A percentile compares a stretch with the other conserved stretches of the same genome.
Conservation (phyloP, 129 eudicot genomes). For the Tagetes erecta region DNA sequence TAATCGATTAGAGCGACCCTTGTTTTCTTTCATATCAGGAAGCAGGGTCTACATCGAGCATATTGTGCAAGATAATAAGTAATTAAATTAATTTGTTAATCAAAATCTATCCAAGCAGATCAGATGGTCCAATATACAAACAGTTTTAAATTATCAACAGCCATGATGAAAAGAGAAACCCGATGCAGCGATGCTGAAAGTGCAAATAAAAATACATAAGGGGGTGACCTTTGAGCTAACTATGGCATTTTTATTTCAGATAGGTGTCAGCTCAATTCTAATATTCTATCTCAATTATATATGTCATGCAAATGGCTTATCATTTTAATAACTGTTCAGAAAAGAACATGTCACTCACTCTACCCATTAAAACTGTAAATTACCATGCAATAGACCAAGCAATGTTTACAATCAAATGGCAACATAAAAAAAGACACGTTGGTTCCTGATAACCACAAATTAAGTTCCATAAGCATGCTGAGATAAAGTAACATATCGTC, state of each 20-base stretch:
- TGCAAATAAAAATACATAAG: background rate
- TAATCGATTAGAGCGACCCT: conserved; percentile 29
- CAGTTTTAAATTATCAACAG: background rate
- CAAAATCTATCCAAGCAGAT: background rate
- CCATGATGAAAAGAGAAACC: conserved; percentile 2
- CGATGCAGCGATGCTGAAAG: conserved; percentile 6
- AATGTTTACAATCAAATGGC: background rate
- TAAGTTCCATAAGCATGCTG: conserved; percentile 13
- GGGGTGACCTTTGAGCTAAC: background rate
- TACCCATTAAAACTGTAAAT: background rate
- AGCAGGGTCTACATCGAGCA: conserved; percentile 37
- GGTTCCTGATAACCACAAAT: conserved; percentile 3
- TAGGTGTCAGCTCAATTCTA: conserved; percentile 7
- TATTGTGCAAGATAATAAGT: conserved; percentile 11
- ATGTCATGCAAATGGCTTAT: conserved; percentile 3
- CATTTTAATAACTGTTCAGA: conserved; percentile 6
- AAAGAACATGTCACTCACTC: background rate
- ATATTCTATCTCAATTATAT: background rate
- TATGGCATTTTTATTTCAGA: conserved; percentile 1
- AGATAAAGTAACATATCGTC: conserved; percentile 14
- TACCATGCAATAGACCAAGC: conserved; percentile 11
- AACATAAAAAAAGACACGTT: background rate
- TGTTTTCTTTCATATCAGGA: conserved; percentile 39
- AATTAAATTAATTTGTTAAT: background rate
- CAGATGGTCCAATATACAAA: background rate